phyloP scores from a whole-genome alignment of 75 land plant species.

The Pinus tabuliformis region DNA sequence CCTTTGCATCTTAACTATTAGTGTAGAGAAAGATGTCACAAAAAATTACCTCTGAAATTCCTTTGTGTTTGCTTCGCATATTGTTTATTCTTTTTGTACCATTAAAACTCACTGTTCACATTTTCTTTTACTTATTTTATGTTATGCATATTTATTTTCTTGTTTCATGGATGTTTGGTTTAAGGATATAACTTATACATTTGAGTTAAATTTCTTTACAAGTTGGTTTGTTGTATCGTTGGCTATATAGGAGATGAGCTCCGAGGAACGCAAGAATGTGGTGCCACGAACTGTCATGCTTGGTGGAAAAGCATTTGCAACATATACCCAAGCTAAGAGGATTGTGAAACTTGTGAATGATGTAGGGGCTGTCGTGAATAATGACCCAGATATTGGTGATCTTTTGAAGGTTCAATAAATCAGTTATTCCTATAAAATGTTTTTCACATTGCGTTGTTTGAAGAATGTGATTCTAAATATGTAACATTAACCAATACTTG shows the following conservation, averaged over 20 bases:
- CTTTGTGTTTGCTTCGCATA: too few relatives aligned
- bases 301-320: slow-evolving; percentile 99
- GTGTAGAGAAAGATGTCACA: neutral
- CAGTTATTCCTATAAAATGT: neutral
- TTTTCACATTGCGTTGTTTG: neutral
- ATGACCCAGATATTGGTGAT: slow-evolving; percentile 74
- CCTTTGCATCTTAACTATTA: neutral
- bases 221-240: neutral
- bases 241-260: slow-evolving; percentile 62
- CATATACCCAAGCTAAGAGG: slow-evolving; percentile 91
- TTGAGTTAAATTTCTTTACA: neutral
- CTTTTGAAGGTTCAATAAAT: slow-evolving; percentile 66
- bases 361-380: slow-evolving; percentile 93
- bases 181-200: neutral
- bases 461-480: neutral
- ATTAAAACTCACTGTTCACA: neutral
- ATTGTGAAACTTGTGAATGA: slow-evolving; percentile 94
- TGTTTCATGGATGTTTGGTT: neutral
- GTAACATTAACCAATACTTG: neutral
- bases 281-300: slow-evolving; percentile 91
- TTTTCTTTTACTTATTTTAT: neutral
- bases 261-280: slow-evolving; percentile 65
- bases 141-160: slow-evolving; percentile 6
- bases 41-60: neutral
- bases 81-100: neutral